Evolutionary conservation across 768 basidiomycete genomes (phyloP).

Genomic region (Lactarius quietus): DNA sequence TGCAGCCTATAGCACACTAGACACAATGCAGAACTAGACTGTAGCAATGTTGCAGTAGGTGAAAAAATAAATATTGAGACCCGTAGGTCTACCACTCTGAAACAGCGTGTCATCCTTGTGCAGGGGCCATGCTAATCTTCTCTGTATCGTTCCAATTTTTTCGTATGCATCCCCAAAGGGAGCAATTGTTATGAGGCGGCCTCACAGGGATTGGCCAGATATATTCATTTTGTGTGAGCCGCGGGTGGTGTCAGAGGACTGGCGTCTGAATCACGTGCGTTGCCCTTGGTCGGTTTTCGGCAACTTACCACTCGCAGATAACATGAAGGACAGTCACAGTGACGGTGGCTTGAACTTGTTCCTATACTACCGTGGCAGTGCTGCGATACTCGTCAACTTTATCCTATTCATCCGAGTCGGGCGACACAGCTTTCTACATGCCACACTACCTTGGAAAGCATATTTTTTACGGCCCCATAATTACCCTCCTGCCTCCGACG

Average conservation of each 20-base stretch:
- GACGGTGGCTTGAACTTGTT: too few species aligned
- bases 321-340: too few species aligned
- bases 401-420: neutral
- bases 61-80: conserved; percentile 41
- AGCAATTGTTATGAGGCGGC: neutral
- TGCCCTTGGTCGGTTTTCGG: too few species aligned
- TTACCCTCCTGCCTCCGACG: neutral
- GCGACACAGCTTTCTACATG: neutral
- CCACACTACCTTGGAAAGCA: neutral
- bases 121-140: conserved; percentile 99
- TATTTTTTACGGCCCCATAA: neutral
- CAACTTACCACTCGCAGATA: too few species aligned
- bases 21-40: too few species aligned
- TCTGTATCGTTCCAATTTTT: conserved; percentile 99
- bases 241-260: neutral
- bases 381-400: neutral
- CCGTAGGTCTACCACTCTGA: conserved; percentile 76
- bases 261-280: neutral
- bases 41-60: too few species aligned
- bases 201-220: neutral
- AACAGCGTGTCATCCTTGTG: conserved; percentile 99
- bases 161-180: conserved; percentile 94
- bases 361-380: too few species aligned
- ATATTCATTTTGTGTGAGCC: neutral
- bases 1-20: too few species aligned